These are phyloP conservation scores for Orbilia javanica DNA, from an alignment of 2,329 filamentous ascomycete genomes.

Conservation along the genomic window DNA sequence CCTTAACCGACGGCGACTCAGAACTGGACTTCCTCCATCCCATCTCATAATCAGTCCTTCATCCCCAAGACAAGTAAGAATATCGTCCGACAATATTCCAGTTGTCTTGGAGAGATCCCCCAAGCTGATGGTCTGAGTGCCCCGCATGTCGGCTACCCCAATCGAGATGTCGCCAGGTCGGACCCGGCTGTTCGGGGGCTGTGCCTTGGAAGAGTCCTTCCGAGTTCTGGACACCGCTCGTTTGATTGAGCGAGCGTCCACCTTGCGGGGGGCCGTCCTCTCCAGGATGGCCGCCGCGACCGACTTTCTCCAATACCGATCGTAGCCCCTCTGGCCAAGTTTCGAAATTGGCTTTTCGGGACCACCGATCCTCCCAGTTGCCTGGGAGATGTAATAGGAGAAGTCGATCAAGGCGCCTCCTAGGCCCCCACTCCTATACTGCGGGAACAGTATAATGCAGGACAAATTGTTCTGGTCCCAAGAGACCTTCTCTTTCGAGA, in stretches of 20 bases:
- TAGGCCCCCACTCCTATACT: constrained; percentile 91
- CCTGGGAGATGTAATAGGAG: constrained; percentile 88
- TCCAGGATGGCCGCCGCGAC: constrained; percentile 62
- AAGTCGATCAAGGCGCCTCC: constrained; percentile 91
- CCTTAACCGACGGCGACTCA: constrained; percentile 14
- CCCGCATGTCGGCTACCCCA: constrained; percentile 3
- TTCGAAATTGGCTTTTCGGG: constrained; percentile 78
- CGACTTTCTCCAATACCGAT: constrained; percentile 63
- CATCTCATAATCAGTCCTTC: constrained; percentile 20
- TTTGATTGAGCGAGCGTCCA: constrained; percentile 34
- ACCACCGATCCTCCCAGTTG: constrained; percentile 86
- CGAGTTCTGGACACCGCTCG: constrained; percentile 8
- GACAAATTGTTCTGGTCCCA: constrained; percentile 99
- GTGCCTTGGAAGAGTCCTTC: constrained; percentile 19
- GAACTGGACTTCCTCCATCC: constrained; percentile 24
- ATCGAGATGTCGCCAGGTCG: constrained; percentile 6
- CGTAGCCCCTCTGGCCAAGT: constrained; percentile 60
- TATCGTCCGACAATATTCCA: constrained; percentile 39
- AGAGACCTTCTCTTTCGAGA: constrained; percentile 97
- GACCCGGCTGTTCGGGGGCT: constrained; percentile 6
- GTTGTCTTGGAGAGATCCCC: constrained; percentile 29
- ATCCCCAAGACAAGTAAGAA: constrained; percentile 13
- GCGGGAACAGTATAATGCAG: constrained; percentile 94
- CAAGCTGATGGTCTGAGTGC: constrained; percentile 16
- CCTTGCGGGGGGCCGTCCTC: background rate